A percentile compares a stretch with the other conserved stretches of the same genome.
phyloP scores from a whole-genome alignment of 306 rosid species.

The Malus sieversii region DNA sequence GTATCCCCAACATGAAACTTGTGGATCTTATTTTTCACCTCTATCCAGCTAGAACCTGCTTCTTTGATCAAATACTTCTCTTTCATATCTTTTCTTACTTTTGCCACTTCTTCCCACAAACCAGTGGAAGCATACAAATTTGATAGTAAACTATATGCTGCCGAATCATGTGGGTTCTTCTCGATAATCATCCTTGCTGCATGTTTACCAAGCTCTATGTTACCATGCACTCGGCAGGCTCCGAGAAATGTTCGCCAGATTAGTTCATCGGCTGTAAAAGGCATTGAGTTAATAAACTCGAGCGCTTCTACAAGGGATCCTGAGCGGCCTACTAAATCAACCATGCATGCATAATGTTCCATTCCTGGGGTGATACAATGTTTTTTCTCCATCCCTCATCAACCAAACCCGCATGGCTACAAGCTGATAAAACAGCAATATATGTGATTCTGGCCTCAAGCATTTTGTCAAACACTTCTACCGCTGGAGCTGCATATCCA shows the following conservation, averaged over 20 bases:
- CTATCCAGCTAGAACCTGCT: conserved; percentile 23
- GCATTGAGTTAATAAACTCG: conserved; percentile 27
- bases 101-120: conserved; percentile 20
- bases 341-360: conserved; percentile 37
- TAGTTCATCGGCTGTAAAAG: conserved; percentile 18
- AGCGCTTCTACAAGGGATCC: conserved; percentile 22
- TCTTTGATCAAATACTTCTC: conserved; percentile 14
- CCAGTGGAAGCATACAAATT: conserved; percentile 13
- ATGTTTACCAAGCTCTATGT: conserved; percentile 17
- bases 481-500: conserved; percentile 10
- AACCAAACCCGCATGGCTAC: conserved; percentile 27
- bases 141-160: conserved; percentile 16
- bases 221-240: conserved; percentile 16
- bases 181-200: conserved; percentile 13
- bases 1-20: conserved; percentile 25
- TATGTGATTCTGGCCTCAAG: conserved; percentile 15
- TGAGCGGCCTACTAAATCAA: conserved; percentile 26
- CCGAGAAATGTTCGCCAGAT: conserved; percentile 31
- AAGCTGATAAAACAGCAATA: conserved; percentile 22
- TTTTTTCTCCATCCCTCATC: conserved; percentile 21
- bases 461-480: conserved; percentile 2
- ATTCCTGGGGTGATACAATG: conserved; percentile 22
- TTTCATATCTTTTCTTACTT: conserved; percentile 17
- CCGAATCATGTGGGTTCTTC: conserved; percentile 16
- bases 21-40: conserved; percentile 9